Conservation (phyloP, 2,329 filamentous ascomycete genomes). For the Coniella vitis region DNA sequence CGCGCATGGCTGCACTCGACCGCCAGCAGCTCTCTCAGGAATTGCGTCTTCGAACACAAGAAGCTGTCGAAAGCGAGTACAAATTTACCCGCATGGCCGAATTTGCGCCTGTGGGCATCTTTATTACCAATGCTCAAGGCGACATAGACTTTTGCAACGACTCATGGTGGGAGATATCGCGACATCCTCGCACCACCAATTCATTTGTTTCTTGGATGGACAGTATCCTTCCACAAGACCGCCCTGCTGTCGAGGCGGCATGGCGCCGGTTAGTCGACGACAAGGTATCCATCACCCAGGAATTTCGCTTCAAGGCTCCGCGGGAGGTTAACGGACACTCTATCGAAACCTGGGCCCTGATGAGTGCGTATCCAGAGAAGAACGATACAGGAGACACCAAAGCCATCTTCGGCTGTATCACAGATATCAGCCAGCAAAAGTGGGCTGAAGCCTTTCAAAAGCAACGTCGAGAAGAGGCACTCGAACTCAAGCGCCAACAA, state of each 20-base stretch:
- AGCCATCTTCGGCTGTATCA: constrained; percentile 73
- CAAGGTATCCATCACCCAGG: constrained; percentile 58
- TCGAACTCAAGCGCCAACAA: constrained; percentile 69
- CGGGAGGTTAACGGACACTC: constrained; percentile 53
- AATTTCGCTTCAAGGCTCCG: constrained; percentile 68
- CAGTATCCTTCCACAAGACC: constrained; percentile 62
- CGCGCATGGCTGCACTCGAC: constrained; percentile 67
- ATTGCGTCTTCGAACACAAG: constrained; percentile 56
- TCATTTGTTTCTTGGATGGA: constrained; percentile 65
- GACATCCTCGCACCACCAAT: constrained; percentile 52
- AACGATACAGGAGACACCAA: constrained; percentile 58
- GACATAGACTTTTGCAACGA: constrained; percentile 76
- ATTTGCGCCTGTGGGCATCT: constrained; percentile 77
- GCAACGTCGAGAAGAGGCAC: constrained; percentile 69
- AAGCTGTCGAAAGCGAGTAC: constrained; percentile 62
- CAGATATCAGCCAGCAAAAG: constrained; percentile 81
- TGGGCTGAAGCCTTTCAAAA: constrained; percentile 76
- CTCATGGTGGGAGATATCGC: constrained; percentile 67
- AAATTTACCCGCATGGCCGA: constrained; percentile 81
- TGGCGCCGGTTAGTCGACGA: constrained; percentile 55
- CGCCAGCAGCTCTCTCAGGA: constrained; percentile 72
- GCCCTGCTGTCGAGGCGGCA: constrained; percentile 46
- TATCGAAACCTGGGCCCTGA: constrained; percentile 68
- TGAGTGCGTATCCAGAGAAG: constrained; percentile 70
- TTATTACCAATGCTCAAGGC: constrained; percentile 68